phyloP scores from a whole-genome alignment of 768 basidiomycete genomes.

The Suillus hirtellus region DNA sequence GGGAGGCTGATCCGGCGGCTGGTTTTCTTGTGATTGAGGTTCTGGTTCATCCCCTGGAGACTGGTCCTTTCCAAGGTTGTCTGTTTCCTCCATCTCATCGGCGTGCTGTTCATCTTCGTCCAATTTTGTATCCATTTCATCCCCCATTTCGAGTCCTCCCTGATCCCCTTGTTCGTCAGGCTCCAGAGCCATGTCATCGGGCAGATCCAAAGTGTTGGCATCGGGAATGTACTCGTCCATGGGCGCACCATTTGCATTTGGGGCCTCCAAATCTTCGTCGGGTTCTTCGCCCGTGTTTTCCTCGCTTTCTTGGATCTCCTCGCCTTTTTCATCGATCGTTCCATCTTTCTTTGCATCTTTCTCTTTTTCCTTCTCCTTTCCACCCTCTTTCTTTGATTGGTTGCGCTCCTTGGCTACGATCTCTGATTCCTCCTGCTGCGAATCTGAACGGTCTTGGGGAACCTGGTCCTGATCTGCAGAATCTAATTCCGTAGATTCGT shows the following conservation, averaged over 20 bases:
- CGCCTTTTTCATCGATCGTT: conserved; percentile 28
- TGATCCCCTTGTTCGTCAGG: conserved; percentile 33
- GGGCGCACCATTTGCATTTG: conserved; percentile 58
- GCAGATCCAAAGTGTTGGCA: conserved; percentile 82
- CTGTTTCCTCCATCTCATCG: conserved; percentile 31
- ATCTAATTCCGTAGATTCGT: conserved; percentile 62
- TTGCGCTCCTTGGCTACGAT: conserved; percentile 78
- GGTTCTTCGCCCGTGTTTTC: conserved; percentile 29
- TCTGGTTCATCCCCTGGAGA: conserved; percentile 29
- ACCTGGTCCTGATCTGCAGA: conserved; percentile 55
- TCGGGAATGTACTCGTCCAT: conserved; percentile 79
- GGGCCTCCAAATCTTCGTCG: conserved; percentile 42
- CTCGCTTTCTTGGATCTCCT: conserved; percentile 30
- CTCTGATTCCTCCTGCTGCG: conserved; percentile 55
- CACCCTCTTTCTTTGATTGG: conserved; percentile 30
- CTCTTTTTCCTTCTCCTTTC: conserved; percentile 36
- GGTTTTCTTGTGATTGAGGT: conserved; percentile 21
- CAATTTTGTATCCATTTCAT: conserved; percentile 40
- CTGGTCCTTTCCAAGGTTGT: conserved; percentile 21
- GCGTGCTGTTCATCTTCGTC: conserved; percentile 29
- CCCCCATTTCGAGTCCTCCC: conserved; percentile 27
- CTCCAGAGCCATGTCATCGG: conserved; percentile 78
- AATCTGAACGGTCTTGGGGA: conserved; percentile 58
- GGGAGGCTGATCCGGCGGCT: conserved; percentile 13
- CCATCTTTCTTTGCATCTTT: conserved; percentile 33